Evolutionary conservation across 2,329 filamentous ascomycete genomes (phyloP).

Genomic region (Orbilia blumenaviensis): DNA sequence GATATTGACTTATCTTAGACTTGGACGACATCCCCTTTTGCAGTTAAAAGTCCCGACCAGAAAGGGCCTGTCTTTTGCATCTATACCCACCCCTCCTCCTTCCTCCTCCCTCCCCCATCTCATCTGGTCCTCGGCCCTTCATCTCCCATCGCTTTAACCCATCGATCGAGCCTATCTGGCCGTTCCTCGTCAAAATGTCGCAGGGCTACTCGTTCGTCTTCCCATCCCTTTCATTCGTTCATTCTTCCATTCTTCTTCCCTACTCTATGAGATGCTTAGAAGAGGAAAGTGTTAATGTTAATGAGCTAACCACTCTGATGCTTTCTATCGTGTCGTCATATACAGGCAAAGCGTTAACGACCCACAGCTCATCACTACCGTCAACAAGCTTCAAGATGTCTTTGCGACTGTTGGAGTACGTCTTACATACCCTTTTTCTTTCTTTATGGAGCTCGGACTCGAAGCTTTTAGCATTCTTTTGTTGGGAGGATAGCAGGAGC

Average conservation of each 20-base stretch:
- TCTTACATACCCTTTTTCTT: slow-evolving; percentile 55
- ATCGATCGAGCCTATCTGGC: slow-evolving; percentile 1
- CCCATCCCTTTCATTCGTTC: neutral
- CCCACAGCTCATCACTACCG: slow-evolving; percentile 77
- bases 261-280: neutral
- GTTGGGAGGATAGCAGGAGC: slow-evolving; percentile 16
- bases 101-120: neutral
- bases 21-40: slow-evolving; percentile 5
- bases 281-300: neutral
- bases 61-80: neutral
- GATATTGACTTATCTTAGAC: too few species aligned
- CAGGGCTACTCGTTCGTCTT: slow-evolving; percentile 48
- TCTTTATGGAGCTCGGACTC: neutral
- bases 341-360: slow-evolving; percentile 76
- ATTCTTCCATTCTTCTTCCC: neutral
- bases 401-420: slow-evolving; percentile 92
- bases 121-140: slow-evolving; percentile 2
- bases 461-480: slow-evolving; percentile 12
- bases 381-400: slow-evolving; percentile 99
- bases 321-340: too few species aligned
- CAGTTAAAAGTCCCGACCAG: slow-evolving; percentile 1
- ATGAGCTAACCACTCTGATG: too few species aligned
- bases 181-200: slow-evolving; percentile 33
- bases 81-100: neutral
- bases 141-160: slow-evolving; percentile 5